These are phyloP conservation scores for Gastroboletus turbinatus DNA, from an alignment of 1,284 basidiomycete genomes.

Conservation along the genomic window DNA sequence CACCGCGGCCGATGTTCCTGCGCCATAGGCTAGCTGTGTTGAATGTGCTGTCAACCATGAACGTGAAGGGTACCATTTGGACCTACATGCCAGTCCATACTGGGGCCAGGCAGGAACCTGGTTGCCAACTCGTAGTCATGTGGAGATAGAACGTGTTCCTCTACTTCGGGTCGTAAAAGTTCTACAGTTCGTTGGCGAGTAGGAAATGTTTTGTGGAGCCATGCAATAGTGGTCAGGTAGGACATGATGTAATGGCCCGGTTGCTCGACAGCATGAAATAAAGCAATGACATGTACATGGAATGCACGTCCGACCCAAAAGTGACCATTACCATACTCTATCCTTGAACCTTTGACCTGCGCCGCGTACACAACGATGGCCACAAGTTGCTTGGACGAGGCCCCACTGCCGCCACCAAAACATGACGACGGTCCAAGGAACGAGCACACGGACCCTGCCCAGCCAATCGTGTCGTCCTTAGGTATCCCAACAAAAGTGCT, in stretches of 20 bases:
- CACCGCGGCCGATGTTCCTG: conserved; percentile 25
- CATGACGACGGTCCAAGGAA: conserved; percentile 9
- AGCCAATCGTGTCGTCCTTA: conserved; percentile 32
- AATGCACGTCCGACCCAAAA: neutral
- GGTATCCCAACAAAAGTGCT: conserved; percentile 26
- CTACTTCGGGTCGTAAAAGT: conserved; percentile 59
- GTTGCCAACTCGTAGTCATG: conserved; percentile 56
- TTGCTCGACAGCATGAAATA: neutral
- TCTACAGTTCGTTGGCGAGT: conserved; percentile 36
- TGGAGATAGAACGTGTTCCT: conserved; percentile 50
- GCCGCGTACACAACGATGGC: conserved; percentile 1
- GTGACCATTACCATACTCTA: neutral
- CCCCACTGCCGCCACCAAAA: conserved; percentile 39
- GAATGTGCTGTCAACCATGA: conserved; percentile 5
- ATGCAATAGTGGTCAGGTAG: conserved; percentile 31
- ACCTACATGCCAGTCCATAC: conserved; percentile 44
- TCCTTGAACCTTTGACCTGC: neutral
- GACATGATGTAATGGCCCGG: conserved; percentile 21
- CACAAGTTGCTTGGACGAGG: neutral
- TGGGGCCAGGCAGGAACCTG: conserved; percentile 49
- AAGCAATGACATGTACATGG: neutral
- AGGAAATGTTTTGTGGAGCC: conserved; percentile 43
- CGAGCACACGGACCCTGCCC: neutral
- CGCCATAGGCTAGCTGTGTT: conserved; percentile 29
- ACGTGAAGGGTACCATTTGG: neutral